Evolutionary conservation across 495 filamentous ascomycete species (phyloP).

Genomic region (Podospora pseudoanserina): DNA sequence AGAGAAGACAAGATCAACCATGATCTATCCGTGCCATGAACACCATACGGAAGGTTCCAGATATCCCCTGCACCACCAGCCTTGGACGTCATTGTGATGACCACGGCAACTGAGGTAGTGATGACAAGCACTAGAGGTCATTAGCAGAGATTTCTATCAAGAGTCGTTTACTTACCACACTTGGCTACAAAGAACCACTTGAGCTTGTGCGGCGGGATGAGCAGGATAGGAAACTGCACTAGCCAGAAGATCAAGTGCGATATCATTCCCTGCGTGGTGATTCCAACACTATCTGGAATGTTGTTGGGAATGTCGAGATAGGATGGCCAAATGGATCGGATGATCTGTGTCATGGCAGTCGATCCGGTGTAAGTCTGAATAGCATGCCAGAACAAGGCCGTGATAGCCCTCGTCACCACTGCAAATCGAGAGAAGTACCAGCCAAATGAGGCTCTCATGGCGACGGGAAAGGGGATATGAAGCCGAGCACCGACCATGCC

Average conservation of each 20-base stretch:
- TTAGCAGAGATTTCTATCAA: no score
- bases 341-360: conserved; percentile 41
- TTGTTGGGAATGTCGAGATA: conserved; percentile 46
- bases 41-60: conserved; percentile 40
- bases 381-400: conserved; percentile 48
- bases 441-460: conserved; percentile 41
- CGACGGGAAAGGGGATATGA: conserved; percentile 44
- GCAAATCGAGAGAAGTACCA: conserved; percentile 41
- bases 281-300: conserved; percentile 45
- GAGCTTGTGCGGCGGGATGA: conserved; percentile 48
- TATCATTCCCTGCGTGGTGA: conserved; percentile 49
- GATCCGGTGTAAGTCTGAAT: conserved; percentile 44
- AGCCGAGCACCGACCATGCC: conserved; percentile 45
- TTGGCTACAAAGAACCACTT: conserved; percentile 53
- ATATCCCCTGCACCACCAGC: conserved; percentile 45
- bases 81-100: conserved; percentile 43
- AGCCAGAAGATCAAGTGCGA: conserved; percentile 48
- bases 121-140: conserved; percentile 33
- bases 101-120: conserved; percentile 39
- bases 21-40: conserved; percentile 25
- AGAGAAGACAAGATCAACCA: conserved; percentile 33
- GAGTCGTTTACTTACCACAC: conserved; percentile 23
- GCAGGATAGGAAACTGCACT: conserved; percentile 48
- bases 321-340: conserved; percentile 45
- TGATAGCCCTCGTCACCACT: conserved; percentile 41